Base-by-base conservation (phyloP, 805 yeast genomes). In the Schizosaccharomyces lindneri region DNA sequence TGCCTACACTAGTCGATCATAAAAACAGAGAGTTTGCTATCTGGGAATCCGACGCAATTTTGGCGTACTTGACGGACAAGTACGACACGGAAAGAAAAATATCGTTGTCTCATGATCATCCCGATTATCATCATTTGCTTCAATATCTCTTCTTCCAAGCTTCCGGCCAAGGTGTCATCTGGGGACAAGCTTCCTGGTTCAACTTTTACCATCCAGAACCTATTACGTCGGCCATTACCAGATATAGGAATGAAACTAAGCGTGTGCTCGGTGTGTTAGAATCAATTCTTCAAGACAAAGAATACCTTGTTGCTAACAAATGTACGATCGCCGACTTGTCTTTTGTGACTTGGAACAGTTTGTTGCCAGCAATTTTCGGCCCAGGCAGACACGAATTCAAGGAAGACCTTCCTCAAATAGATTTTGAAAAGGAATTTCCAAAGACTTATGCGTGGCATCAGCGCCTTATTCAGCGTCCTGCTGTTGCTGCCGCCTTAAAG, bases 11-110 rank as follows among this genome's bases (percentile, higher is more conserved):
- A 43, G 57, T 65, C 31, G 66, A 65, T 61, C 66, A 65, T 55
- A 27, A 62, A 31, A 62, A 55, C 51, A 55, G 62, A 48, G 66
- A 65, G 43, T 60, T 62, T 36, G 46, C 89, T 3, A 77, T 86
- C 36, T 86, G 95, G 95, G 95, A 86, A 71, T 82, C 87, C 0
- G 95, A 95, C 4, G 86, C 95, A n/a, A 85, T 86, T 51, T 82
- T 85, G 63, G 73, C 84, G 59, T 87, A 86, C 70, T 72, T 86
- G 64, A 88, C 84, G 9, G 80, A 84, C 65, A 83, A 82, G 68
- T 65, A 61, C 64, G 66, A 65, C 61, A 43, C 59, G 57, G 88
- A 85, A 85, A 21, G 57, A 21, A 32, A 27, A 19, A 57, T 36
- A 13, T 57, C 48, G 4, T 57, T 36, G 29, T 15, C 48, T 15